Evolutionary conservation across 345 rosid species (phyloP), one percentile per base, ranked within the genome.

Genomic region (Hypericum perforatum): DNA sequence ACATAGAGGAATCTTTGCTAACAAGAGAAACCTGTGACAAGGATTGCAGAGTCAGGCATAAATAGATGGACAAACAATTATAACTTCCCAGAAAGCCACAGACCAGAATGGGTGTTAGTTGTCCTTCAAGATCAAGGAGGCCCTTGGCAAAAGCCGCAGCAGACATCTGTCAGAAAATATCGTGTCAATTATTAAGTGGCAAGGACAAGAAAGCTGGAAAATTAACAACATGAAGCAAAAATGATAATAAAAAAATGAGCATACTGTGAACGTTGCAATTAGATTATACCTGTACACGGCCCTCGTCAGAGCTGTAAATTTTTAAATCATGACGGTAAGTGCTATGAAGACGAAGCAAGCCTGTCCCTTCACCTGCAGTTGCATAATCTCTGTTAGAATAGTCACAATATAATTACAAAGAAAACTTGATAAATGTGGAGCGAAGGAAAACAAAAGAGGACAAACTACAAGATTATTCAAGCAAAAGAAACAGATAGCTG

Each of bases 141-240:
- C 99, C 99, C 81, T 94, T 94, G 41, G 99, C 99, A 79, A 94
- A 94, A 58, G 97, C 99, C 63, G 99, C 99, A 47, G 97, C 97
- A 61, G 99, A 94, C 99, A 94, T 94, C 99, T 92, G 80, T 54
- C 70, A 70, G 56, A 22, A 67, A 11, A 70, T 49, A 43, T 49
- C 16, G 41, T 53, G 14, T 53, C 7, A 49, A 52, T 54, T 29
- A 45, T 16, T 39, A 22, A 53, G 32, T 15, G 16, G 49, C 5
- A 57, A 60, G 47, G 29, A 9, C 52, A 36, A 3, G 42, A 7
- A 48, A 41, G 22, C 9, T 41, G 43, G 52, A 42, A 50, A 15
- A 5, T 13, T 39, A 51, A 11, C 46, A 32, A 43, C 42, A 55
- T 41, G 47, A 40, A 45, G 41, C 51, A 43, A 39, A 46, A 56